These are phyloP conservation scores for Eimeria acervulina DNA, from an alignment of 169 alveolate species.

Conservation along the genomic window DNA sequence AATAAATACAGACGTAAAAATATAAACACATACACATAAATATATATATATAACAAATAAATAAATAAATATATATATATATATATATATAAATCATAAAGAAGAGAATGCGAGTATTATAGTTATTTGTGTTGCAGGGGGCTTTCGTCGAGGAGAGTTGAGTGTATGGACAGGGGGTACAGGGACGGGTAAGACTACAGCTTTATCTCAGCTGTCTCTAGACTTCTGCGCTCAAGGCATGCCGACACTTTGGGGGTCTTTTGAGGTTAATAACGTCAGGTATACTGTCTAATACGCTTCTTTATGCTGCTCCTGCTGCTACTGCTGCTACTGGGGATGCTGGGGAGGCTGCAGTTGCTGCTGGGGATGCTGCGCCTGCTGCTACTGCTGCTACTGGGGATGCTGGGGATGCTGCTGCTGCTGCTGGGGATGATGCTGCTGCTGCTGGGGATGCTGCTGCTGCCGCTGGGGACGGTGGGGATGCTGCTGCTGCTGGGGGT, in stretches of 20 bases:
- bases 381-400: conserved; percentile 92
- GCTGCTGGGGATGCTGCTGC: background rate
- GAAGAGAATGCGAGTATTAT: too few relatives aligned
- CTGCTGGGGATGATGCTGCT: background rate
- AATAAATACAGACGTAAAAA: too few relatives aligned
- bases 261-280: conserved; percentile 96
- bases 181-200: conserved; percentile 98
- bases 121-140: conserved; percentile 88
- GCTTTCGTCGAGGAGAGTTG: conserved; percentile 97
- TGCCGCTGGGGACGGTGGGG: conserved; percentile 65
- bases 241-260: conserved; percentile 98
- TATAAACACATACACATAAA: too few relatives aligned
- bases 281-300: background rate
- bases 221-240: conserved; percentile 96
- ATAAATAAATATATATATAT: too few relatives aligned
- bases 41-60: too few relatives aligned
- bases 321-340: too few relatives aligned
- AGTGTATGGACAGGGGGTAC: conserved; percentile 98
- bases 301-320: too few relatives aligned
- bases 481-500: conserved; percentile 92
- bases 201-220: conserved; percentile 95
- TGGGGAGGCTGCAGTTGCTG: background rate
- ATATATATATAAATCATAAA: too few relatives aligned
- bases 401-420: conserved; percentile 80
- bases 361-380: background rate